Evolutionary conservation across 2,329 filamentous ascomycete species (phyloP).

Genomic region (Albifimbria verrucaria): DNA sequence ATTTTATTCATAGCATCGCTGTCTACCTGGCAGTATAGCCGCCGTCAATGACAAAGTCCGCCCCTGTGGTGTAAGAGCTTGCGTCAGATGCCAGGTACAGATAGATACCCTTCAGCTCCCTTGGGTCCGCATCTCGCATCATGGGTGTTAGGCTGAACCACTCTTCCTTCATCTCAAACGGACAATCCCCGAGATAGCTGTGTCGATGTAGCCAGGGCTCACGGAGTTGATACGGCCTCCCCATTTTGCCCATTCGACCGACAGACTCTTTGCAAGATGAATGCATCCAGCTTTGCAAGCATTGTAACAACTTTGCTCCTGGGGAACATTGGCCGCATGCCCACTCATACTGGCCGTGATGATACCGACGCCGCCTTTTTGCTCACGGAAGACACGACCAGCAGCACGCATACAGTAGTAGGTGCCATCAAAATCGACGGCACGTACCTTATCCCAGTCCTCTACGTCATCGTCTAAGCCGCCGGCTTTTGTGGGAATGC

Average conservation of each 20-base stretch:
- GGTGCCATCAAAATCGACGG: conserved; percentile 27
- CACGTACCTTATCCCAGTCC: conserved; percentile 25
- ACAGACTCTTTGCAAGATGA: conserved; percentile 37
- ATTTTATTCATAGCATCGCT: no score
- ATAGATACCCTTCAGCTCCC: conserved; percentile 27
- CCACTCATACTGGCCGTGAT: conserved; percentile 31
- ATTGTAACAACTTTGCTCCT: conserved; percentile 41
- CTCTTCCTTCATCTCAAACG: conserved; percentile 30
- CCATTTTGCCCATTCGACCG: conserved; percentile 42
- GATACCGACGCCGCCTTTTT: conserved; percentile 29
- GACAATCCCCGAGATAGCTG: conserved; percentile 28
- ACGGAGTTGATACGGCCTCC: conserved; percentile 37
- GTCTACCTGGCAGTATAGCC: not conserved
- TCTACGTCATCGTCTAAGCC: conserved; percentile 25
- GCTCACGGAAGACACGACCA: conserved; percentile 28
- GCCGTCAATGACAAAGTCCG: conserved; percentile 1
- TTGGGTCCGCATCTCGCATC: conserved; percentile 23
- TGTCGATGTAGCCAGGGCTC: conserved; percentile 35
- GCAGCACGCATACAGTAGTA: conserved; percentile 31
- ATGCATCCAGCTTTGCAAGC: conserved; percentile 40
- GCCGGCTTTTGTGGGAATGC: conserved; percentile 27
- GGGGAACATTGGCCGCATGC: conserved; percentile 32
- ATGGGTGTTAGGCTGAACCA: conserved; percentile 29
- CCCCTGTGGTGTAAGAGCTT: conserved; percentile 1
- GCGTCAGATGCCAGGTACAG: conserved; percentile 18